These are phyloP conservation scores for Dioscorea alata DNA, from an alignment of 106 monocot genomes.

Conservation along the genomic window DNA sequence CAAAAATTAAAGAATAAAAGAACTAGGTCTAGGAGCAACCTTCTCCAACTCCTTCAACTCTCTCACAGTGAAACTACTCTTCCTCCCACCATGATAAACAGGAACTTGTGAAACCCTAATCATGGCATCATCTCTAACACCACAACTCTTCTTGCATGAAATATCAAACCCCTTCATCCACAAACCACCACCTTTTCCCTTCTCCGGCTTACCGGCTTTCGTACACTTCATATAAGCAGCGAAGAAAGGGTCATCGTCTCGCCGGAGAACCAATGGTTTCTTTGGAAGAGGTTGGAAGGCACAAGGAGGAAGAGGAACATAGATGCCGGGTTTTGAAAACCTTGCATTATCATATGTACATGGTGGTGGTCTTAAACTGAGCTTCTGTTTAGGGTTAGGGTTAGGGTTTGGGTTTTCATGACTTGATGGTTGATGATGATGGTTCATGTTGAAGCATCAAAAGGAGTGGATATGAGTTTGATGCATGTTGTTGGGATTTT, in stretches of 20 bases:
- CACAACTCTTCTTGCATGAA: conserved; percentile 17
- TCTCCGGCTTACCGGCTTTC: not conserved
- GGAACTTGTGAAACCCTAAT: conserved; percentile 17
- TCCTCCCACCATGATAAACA: not conserved
- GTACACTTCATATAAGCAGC: not conserved
- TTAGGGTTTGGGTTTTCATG: too few species aligned
- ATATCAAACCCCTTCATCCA: not conserved
- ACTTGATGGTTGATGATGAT: too few species aligned
- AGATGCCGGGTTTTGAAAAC: not conserved
- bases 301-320: not conserved
- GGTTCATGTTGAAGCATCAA: too few species aligned
- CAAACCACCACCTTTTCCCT: not conserved
- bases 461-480: too few species aligned
- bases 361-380: not conserved
- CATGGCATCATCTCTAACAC: conserved; percentile 13
- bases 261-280: not conserved
- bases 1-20: not conserved
- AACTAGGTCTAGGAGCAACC: not conserved
- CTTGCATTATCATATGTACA: not conserved
- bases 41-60: not conserved
- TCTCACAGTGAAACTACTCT: not conserved
- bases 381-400: too few species aligned
- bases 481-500: too few species aligned
- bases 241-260: not conserved
- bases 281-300: not conserved